Evolutionary conservation across 345 rosid genomes (phyloP), one percentile per base, ranked within the genome.

Genomic region (Moricandia moricandioides): DNA sequence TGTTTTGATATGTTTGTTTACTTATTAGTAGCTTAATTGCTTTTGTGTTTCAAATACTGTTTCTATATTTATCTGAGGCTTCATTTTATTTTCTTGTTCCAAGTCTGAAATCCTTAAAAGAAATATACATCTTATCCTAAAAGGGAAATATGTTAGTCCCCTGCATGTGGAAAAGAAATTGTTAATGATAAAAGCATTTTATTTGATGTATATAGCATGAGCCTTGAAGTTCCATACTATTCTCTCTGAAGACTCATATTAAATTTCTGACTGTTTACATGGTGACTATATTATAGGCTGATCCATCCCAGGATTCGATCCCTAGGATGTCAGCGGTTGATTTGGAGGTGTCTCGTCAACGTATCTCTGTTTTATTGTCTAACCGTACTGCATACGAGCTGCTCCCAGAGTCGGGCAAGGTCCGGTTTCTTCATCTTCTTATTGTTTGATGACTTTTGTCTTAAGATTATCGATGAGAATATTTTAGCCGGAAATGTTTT

Each of bases 401-500:
- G 74, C 92, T 95, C 81, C 99, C 99, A 11, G 92, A 88, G 85
- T 95, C 97, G 17, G 93, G 97, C 88, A 95, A 95, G 99, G 99
- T 95, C 78, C 84, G 97, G 73, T 72, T 81, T 52, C 72, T 62
- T 81, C 55, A 66, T 82, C 78, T 67, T 78, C 70, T 62, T 78
- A 24, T 16, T 31, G 72, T 63, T 65, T 80, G 72, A 69, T 75
- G 21, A 62, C 13, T 74, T 72, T 14, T 72, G 43, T 52, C 60
- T 21, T 67, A 30, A 67, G 12, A 59, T 40, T 72, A 52, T 43
- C 29, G 2, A 8, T 66, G 31, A 39, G 26, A 71, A 71, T 78
- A 47, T 55, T 51, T 21, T 67, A 14, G 40, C 35, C 37, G 60
- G 43, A 37, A 47, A 43, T 78, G 43, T 8, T 77, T 27, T 49